These are phyloP conservation scores for Geranium incanum DNA, from an alignment of 441 rosid genomes.

Conservation along the genomic window DNA sequence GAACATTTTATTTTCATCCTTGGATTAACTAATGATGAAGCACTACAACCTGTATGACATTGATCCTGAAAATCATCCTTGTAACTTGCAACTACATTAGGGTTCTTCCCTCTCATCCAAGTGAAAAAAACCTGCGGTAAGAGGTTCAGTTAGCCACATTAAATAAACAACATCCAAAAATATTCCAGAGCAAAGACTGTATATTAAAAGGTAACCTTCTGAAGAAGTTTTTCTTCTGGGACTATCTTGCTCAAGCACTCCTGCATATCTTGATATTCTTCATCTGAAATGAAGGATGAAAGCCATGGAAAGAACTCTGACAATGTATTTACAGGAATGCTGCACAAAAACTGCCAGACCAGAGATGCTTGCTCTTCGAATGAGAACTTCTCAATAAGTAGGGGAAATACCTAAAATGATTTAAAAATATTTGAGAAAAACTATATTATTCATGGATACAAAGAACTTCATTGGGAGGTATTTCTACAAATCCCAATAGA, in stretches of 20 bases:
- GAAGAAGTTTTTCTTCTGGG: constrained; percentile 72
- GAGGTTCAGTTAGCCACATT: not conserved
- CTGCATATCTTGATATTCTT: constrained; percentile 65
- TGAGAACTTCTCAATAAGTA: constrained; percentile 81
- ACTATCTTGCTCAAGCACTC: constrained; percentile 68
- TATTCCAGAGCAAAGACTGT: not conserved
- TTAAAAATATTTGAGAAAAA: constrained; percentile 27
- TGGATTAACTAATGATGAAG: constrained; percentile 22
- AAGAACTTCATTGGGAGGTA: not conserved
- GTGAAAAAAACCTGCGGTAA: constrained; percentile 50
- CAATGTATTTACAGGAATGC: constrained; percentile 90
- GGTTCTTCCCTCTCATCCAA: constrained; percentile 57
- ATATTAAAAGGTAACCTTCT: constrained; percentile 44
- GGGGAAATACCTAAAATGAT: constrained; percentile 56
- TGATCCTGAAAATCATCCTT: constrained; percentile 29
- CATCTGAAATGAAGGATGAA: constrained; percentile 66
- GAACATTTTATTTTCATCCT: constrained; percentile 32
- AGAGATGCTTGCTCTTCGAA: constrained; percentile 83
- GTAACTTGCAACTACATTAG: constrained; percentile 18
- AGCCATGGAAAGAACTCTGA: constrained; percentile 97
- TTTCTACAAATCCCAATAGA: constrained; percentile 5
- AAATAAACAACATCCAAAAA: not conserved
- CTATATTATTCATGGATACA: not conserved
- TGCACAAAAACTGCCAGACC: constrained; percentile 95
- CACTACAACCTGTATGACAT: constrained; percentile 22